These are phyloP conservation scores for Orychophragmus violaceus DNA, from an alignment of 345 rosid species.

Conservation along the genomic window DNA sequence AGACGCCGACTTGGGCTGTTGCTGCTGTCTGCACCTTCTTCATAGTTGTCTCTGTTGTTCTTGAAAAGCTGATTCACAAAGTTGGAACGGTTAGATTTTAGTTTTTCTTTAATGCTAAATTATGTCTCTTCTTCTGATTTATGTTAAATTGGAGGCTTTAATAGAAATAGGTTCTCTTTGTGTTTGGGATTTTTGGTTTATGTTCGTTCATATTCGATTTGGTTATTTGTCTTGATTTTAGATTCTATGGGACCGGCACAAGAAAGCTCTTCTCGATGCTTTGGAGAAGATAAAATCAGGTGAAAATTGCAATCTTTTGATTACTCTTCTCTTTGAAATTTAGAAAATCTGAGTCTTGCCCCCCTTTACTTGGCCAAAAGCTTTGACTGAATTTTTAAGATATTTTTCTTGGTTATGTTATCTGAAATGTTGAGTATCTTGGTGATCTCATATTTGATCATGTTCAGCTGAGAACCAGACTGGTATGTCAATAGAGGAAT, in stretches of 20 bases:
- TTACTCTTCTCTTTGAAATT: background rate
- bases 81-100: conserved; percentile 41
- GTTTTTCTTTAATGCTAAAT: background rate
- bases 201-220: background rate
- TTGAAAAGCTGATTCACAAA: conserved; percentile 67
- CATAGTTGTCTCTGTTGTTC: conserved; percentile 60
- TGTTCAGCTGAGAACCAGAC: no score
- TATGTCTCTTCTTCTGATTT: background rate
- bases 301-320: conserved; percentile 13
- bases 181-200: background rate
- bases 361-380: no score
- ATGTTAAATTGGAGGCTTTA: background rate
- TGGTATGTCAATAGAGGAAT: no score
- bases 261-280: conserved; percentile 79
- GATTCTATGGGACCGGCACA: conserved; percentile 75
- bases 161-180: background rate
- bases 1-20: conserved; percentile 95
- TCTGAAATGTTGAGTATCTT: no score
- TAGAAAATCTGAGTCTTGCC: background rate
- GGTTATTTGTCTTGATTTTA: conserved; percentile 22
- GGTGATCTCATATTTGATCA: no score
- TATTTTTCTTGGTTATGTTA: no score
- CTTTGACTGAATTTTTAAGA: no score
- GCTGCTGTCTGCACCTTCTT: conserved; percentile 69
- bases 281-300: conserved; percentile 87